phyloP scores from a whole-genome alignment of 192 early-diverging fungal species.

The Coemansia sp. region DNA sequence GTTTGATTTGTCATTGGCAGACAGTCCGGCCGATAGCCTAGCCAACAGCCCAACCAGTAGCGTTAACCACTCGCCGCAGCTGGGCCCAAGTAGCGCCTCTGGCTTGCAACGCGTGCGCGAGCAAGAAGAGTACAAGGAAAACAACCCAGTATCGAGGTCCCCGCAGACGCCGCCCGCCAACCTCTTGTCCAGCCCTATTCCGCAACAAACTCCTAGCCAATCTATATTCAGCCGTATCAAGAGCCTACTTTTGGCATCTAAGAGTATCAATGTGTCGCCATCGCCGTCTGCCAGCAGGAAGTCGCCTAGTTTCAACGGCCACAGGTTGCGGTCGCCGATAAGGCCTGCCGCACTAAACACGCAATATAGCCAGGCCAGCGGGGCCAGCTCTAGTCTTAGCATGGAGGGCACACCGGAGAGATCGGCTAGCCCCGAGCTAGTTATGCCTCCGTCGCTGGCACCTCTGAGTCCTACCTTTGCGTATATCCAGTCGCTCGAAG shows the following conservation, averaged over 20 bases:
- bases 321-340: constrained; percentile 1
- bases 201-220: background rate
- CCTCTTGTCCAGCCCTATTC: background rate
- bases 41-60: background rate
- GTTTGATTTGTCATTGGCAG: background rate
- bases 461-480: constrained; percentile 10
- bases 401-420: constrained; percentile 5
- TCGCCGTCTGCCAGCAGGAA: background rate
- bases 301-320: background rate
- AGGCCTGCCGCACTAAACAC: background rate
- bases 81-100: background rate
- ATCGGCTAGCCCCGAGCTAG: constrained; percentile 34
- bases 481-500: background rate
- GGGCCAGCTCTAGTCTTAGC: constrained; percentile 4
- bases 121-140: background rate
- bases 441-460: constrained; percentile 1
- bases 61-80: background rate
- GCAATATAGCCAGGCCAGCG: constrained; percentile 7
- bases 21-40: constrained; percentile 6
- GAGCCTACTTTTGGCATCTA: background rate
- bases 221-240: background rate
- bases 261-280: background rate
- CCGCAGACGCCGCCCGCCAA: background rate
- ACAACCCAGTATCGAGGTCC: background rate
- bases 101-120: background rate